A percentile compares a stretch with the other conserved stretches of the same genome.
Conservation (phyloP, 371 early-diverging fungal species). For the Thermomucor indicae-seudaticae region DNA sequence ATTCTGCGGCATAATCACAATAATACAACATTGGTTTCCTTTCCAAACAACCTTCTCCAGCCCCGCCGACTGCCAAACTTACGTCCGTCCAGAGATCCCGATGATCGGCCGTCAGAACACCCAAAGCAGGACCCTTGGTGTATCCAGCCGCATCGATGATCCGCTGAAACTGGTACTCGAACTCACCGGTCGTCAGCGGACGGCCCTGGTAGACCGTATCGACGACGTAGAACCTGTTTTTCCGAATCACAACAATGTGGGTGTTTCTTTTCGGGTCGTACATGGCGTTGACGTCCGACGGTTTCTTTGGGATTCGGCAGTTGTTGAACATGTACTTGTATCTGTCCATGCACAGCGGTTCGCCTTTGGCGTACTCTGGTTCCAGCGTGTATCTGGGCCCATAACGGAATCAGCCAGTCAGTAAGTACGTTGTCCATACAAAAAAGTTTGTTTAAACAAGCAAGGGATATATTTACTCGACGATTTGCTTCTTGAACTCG, state of each 20-base stretch:
- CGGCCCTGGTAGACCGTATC: conserved; percentile 75
- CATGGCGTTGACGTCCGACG: conserved; percentile 75
- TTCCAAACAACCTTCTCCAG: background rate
- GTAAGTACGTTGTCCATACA: background rate
- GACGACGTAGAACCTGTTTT: conserved; percentile 86
- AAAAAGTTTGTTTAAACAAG: background rate
- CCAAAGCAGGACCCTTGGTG: conserved; percentile 70
- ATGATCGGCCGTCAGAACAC: conserved; percentile 88
- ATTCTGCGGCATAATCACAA: conserved; percentile 18
- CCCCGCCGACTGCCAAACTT: too few species aligned
- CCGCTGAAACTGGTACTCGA: conserved; percentile 71
- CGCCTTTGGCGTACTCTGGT: conserved; percentile 79
- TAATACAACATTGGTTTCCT: background rate
- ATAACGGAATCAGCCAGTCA: conserved; percentile 5
- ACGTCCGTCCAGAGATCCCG: conserved; percentile 92
- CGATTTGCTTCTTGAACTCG: conserved; percentile 82
- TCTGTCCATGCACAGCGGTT: conserved; percentile 85
- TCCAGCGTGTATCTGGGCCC: conserved; percentile 74
- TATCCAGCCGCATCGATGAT: conserved; percentile 78
- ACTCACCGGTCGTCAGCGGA: conserved; percentile 79
- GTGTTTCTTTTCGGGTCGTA: conserved; percentile 77
- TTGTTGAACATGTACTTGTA: conserved; percentile 97
- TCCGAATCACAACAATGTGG: conserved; percentile 84
- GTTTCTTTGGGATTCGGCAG: conserved; percentile 85
- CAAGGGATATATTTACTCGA: conserved; percentile 35